phyloP scores from a whole-genome alignment of 306 rosid species.

The Malus sieversii region DNA sequence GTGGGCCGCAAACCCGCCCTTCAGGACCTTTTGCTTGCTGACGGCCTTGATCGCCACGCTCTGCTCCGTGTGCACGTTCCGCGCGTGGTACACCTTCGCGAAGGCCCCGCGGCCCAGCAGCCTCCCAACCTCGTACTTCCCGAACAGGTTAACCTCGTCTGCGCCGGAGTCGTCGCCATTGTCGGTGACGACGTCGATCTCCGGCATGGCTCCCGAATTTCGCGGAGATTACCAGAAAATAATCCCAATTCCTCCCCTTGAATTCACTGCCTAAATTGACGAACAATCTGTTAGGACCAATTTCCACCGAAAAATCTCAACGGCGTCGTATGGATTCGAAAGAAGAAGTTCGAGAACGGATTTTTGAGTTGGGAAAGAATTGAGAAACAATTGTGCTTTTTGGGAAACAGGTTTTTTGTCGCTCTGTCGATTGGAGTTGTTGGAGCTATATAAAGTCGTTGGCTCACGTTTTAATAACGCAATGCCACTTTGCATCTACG shows the following conservation, averaged over 20 bases:
- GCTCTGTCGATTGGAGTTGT: not conserved
- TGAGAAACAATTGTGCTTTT: not conserved
- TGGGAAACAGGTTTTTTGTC: not conserved
- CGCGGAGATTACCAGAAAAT: not conserved
- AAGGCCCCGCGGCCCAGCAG: conserved; percentile 68
- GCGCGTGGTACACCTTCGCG: conserved; percentile 77
- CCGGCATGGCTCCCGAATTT: conserved; percentile 10
- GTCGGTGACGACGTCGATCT: not conserved
- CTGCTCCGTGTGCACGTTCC: conserved; percentile 29
- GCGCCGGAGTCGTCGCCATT: not conserved
- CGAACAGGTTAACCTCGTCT: conserved; percentile 20
- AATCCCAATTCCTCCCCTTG: not conserved
- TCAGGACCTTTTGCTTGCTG: conserved; percentile 41
- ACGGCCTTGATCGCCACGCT: conserved; percentile 75
- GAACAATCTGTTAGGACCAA: not conserved
- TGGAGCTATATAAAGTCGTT: not conserved
- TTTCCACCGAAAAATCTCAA: not conserved
- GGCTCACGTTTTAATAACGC: not conserved
- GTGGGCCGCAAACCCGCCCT: conserved; percentile 34
- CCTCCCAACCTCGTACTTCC: conserved; percentile 44
- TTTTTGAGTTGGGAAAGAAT: not conserved
- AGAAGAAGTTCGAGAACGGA: not conserved
- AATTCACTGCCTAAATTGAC: not conserved
- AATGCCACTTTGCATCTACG: not conserved
- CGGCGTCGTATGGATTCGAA: not conserved